Percentiles rank a stretch among this genome's conserved stretches.
Evolutionary conservation across 345 rosid genomes (phyloP).

Genomic region (Lumnitzera racemosa): DNA sequence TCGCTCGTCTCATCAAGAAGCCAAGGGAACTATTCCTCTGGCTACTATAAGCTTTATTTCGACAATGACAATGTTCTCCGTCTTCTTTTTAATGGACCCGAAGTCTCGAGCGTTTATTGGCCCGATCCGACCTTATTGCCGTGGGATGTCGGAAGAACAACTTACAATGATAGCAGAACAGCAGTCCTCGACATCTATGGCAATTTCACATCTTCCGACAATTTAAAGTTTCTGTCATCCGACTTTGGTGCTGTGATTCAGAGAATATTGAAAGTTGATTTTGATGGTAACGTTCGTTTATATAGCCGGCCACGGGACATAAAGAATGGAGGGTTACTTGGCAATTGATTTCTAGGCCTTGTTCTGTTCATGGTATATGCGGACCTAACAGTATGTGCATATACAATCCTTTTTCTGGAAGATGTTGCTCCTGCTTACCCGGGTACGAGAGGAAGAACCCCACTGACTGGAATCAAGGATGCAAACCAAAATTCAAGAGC

Average conservation of each 20-base stretch:
- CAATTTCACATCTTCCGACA: slow-evolving; percentile 9
- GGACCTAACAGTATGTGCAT: slow-evolving; percentile 24
- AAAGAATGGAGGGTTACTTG: slow-evolving; percentile 5
- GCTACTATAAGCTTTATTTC: slow-evolving; percentile 19
- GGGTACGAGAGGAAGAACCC: slow-evolving; percentile 6
- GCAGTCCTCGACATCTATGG: slow-evolving; percentile 9
- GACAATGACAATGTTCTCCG: slow-evolving; percentile 25
- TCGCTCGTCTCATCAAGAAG: slow-evolving; percentile 23
- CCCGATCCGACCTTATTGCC: slow-evolving; percentile 15
- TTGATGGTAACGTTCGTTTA: slow-evolving; percentile 10
- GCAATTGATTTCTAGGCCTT: slow-evolving; percentile 14
- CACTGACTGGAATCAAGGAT: slow-evolving; percentile 16
- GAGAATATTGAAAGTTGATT: slow-evolving; percentile 8
- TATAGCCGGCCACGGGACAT: not conserved
- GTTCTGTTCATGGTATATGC: slow-evolving; percentile 27
- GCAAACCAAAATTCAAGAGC: slow-evolving; percentile 12
- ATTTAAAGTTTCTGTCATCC: slow-evolving; percentile 1
- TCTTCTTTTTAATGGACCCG: slow-evolving; percentile 17
- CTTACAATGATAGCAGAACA: slow-evolving; percentile 16
- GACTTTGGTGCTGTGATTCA: slow-evolving; percentile 1
- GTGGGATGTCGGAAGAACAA: slow-evolving; percentile 14
- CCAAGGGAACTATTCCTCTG: slow-evolving; percentile 23
- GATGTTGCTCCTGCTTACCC: slow-evolving; percentile 19
- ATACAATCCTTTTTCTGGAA: slow-evolving; percentile 11
- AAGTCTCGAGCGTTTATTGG: slow-evolving; percentile 23